Percentiles rank a stretch among this genome's conserved stretches.
Conservation (phyloP, 768 basidiomycete species). For the Coprinopsis marcescibilis region DNA sequence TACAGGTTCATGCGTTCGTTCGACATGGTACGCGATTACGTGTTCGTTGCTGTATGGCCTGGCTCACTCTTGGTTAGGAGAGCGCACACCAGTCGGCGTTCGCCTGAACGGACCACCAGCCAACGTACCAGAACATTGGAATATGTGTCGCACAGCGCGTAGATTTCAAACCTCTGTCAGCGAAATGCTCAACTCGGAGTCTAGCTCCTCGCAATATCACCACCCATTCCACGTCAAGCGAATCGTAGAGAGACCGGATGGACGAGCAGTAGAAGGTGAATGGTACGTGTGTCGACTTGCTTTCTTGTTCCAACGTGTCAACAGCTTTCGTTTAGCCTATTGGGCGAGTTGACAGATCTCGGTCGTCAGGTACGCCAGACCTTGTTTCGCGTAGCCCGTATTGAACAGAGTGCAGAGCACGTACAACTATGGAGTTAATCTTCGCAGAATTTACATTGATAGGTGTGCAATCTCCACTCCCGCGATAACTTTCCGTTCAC, state of each 20-base stretch:
- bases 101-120: constrained; percentile 58
- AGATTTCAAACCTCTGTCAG: constrained; percentile 41
- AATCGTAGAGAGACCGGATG: constrained; percentile 54
- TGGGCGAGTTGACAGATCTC: constrained; percentile 68
- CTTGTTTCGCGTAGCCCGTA: constrained; percentile 11
- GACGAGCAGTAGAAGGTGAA: constrained; percentile 47
- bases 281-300: constrained; percentile 40
- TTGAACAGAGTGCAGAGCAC: constrained; percentile 44
- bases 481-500: not conserved
- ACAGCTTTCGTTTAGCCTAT: constrained; percentile 35
- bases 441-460: constrained; percentile 63
- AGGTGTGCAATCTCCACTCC: constrained; percentile 31
- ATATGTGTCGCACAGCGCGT: constrained; percentile 52
- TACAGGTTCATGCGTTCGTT: constrained; percentile 72
- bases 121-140: constrained; percentile 64
- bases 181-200: constrained; percentile 5
- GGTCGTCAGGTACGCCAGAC: constrained; percentile 72
- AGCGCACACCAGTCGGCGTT: constrained; percentile 70
- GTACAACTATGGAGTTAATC: constrained; percentile 50
- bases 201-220: constrained; percentile 6
- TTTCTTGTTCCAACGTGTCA: not conserved
- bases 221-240: constrained; percentile 34
- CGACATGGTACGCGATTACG: constrained; percentile 54
- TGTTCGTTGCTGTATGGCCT: not conserved
- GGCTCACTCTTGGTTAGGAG: constrained; percentile 39